Evolutionary conservation across 2,329 filamentous ascomycete species (phyloP).

Genomic region (Calonectria fujianensis): DNA sequence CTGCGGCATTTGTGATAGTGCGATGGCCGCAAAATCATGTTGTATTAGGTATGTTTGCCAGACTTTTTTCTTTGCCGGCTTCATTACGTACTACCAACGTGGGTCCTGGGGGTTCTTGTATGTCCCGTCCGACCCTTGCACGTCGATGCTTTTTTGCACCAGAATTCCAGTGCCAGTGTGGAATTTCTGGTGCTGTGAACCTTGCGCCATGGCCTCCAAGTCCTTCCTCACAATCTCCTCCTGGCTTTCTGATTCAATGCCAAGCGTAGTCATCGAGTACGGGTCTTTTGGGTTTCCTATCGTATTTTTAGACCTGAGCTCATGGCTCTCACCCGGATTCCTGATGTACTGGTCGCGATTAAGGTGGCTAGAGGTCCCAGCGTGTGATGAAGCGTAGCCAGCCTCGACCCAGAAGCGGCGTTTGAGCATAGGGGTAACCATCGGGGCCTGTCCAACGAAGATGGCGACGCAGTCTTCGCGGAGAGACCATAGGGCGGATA

Average conservation of each 20-base stretch:
- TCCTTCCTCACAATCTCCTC: conserved; percentile 21
- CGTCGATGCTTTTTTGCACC: conserved; percentile 11
- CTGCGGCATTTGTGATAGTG: neutral
- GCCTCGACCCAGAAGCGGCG: conserved; percentile 11
- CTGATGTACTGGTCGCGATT: conserved; percentile 16
- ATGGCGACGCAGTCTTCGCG: conserved; percentile 14
- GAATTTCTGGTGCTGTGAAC: neutral
- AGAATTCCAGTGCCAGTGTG: conserved; percentile 19
- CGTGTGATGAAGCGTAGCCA: conserved; percentile 4
- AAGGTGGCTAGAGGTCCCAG: neutral
- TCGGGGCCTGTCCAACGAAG: conserved; percentile 5
- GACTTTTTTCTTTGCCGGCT: neutral
- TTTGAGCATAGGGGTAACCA: neutral
- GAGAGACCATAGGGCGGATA: conserved; percentile 11
- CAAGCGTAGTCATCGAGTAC: conserved; percentile 17
- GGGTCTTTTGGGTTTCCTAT: neutral
- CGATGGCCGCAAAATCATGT: neutral
- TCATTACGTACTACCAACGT: conserved; percentile 19
- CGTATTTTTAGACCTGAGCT: conserved; percentile 8
- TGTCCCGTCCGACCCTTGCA: conserved; percentile 7
- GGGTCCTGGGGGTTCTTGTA: neutral
- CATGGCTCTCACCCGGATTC: conserved; percentile 3
- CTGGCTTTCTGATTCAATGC: conserved; percentile 10
- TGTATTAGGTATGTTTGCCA: neutral
- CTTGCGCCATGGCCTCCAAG: neutral